These are phyloP conservation scores for Rhizopus sp. DNA, from an alignment of 371 early-diverging fungal species.

Conservation along the genomic window DNA sequence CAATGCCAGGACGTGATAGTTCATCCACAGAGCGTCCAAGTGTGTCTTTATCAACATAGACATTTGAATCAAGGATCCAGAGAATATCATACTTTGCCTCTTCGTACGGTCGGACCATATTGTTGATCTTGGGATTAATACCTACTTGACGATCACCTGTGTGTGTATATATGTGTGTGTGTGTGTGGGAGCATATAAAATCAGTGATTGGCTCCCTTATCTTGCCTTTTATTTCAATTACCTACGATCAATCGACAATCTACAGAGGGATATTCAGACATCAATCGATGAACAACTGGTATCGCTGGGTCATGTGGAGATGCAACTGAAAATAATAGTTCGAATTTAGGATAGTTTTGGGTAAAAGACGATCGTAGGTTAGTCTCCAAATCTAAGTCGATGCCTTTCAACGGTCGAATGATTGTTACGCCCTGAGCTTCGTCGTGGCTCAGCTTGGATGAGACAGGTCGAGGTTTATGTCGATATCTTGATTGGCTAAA, in stretches of 20 bases:
- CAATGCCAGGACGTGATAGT: conserved; percentile 73
- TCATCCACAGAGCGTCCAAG: conserved; percentile 80
- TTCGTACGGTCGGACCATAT: conserved; percentile 83
- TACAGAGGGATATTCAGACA: conserved; percentile 66
- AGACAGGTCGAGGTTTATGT: conserved; percentile 43
- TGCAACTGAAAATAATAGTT: conserved; percentile 88
- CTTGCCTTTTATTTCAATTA: conserved; percentile 22
- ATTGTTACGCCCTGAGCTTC: conserved; percentile 76
- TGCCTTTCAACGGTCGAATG: conserved; percentile 89
- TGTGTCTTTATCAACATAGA: conserved; percentile 73
- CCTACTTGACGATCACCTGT: conserved; percentile 71
- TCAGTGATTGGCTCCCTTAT: neutral
- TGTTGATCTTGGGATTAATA: conserved; percentile 95
- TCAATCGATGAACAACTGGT: conserved; percentile 68
- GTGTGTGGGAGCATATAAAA: neutral
- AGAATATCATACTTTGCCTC: conserved; percentile 83
- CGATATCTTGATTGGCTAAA: conserved; percentile 56
- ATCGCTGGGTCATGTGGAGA: conserved; percentile 77
- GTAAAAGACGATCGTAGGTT: conserved; percentile 82
- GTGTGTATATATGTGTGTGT: neutral
- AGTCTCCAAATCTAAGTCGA: conserved; percentile 78
- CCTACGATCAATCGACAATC: conserved; percentile 79
- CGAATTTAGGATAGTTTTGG: conserved; percentile 82
- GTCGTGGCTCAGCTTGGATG: conserved; percentile 42
- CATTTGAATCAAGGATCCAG: conserved; percentile 94